These are phyloP conservation scores for Adansonia rubrostipa DNA, from an alignment of 441 rosid genomes.

Conservation along the genomic window DNA sequence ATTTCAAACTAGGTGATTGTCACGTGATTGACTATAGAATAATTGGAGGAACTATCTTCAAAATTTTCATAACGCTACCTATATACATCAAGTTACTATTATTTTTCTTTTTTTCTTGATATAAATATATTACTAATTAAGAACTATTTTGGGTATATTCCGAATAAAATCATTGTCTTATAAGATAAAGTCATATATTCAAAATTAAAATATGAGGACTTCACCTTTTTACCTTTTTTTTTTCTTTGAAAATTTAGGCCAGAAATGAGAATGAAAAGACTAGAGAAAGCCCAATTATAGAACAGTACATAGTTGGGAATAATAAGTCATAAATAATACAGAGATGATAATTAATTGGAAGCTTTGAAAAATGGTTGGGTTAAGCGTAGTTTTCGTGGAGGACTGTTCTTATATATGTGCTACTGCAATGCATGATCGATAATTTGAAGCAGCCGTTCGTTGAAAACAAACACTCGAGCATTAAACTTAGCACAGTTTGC, in stretches of 20 bases:
- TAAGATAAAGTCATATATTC: not conserved
- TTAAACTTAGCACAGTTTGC: not conserved
- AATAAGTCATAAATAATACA: not conserved
- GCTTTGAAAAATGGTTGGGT: not conserved
- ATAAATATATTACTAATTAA: not conserved
- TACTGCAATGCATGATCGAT: not conserved
- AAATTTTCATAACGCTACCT: not conserved
- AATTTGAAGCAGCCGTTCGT: not conserved
- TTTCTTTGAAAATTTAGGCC: too few relatives aligned
- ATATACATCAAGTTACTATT: not conserved
- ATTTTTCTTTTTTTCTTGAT: not conserved
- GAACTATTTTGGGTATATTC: not conserved
- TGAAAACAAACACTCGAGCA: not conserved
- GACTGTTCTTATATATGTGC: not conserved
- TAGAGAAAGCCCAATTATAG: not conserved
- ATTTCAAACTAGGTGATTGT: slow-evolving; percentile 33
- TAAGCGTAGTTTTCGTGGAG: not conserved
- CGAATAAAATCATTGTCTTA: not conserved
- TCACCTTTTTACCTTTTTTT: not conserved
- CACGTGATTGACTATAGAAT: slow-evolving; percentile 34
- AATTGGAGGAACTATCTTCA: not conserved
- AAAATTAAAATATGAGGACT: not conserved
- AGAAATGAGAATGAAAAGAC: not conserved
- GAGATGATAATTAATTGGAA: not conserved
- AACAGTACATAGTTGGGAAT: not conserved